These are phyloP conservation scores for Penicillium sp. DNA, from an alignment of 2,329 filamentous ascomycete species.

Conservation along the genomic window DNA sequence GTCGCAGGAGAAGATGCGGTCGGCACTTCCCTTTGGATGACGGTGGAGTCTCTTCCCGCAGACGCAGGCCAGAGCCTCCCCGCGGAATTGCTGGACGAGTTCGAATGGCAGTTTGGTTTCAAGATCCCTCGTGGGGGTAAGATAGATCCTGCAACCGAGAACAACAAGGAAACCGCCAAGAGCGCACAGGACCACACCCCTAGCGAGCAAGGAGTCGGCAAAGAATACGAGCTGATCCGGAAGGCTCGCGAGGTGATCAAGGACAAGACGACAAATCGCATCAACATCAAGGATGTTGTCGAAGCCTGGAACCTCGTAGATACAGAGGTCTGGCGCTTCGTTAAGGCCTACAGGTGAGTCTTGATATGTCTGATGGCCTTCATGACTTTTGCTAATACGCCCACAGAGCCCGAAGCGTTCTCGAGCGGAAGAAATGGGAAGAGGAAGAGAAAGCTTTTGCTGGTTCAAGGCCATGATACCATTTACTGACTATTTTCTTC, in stretches of 20 bases:
- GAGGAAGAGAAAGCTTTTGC: slow-evolving; percentile 56
- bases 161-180: slow-evolving; percentile 28
- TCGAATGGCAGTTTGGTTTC: slow-evolving; percentile 91
- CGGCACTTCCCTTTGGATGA: slow-evolving; percentile 72
- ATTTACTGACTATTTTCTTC: slow-evolving; percentile 8
- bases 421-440: slow-evolving; percentile 59
- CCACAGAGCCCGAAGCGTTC: slow-evolving; percentile 49
- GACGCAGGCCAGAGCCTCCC: slow-evolving; percentile 54
- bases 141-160: slow-evolving; percentile 37
- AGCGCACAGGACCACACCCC: slow-evolving; percentile 38
- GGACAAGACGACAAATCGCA: slow-evolving; percentile 36
- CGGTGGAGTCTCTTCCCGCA: slow-evolving; percentile 58
- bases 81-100: slow-evolving; percentile 52
- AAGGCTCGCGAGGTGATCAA: slow-evolving; percentile 48
- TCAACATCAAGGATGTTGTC: slow-evolving; percentile 43
- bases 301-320: slow-evolving; percentile 60
- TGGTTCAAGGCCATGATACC: slow-evolving; percentile 39
- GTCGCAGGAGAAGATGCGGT: slow-evolving; percentile 66
- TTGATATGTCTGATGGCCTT: not conserved
- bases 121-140: slow-evolving; percentile 58
- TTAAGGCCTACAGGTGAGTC: slow-evolving; percentile 52
- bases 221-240: slow-evolving; percentile 49
- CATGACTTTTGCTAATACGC: slow-evolving; percentile 7
- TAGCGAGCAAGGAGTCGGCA: slow-evolving; percentile 36
- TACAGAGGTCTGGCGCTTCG: slow-evolving; percentile 62